Percentiles rank a stretch among this genome's conserved stretches.
These are phyloP conservation scores for Colletotrichum sojae DNA, from an alignment of 2,329 filamentous ascomycete species.

Conservation along the genomic window DNA sequence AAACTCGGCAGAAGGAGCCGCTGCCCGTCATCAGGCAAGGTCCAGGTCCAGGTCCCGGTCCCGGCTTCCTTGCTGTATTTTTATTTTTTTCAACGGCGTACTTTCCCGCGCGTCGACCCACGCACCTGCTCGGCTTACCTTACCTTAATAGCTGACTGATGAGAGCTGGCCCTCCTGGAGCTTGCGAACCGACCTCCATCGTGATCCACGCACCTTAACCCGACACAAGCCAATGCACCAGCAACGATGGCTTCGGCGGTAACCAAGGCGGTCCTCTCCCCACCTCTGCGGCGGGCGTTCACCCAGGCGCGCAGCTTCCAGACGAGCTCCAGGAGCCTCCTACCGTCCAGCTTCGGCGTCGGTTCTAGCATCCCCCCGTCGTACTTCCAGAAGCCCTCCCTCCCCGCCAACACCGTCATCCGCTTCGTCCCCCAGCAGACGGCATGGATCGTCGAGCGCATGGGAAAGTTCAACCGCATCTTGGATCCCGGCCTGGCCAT, in stretches of 20 bases:
- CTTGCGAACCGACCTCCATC: slow-evolving; percentile 1
- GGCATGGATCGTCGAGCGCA: slow-evolving; percentile 99
- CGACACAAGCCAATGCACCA: slow-evolving; percentile 39
- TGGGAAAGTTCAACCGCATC: slow-evolving; percentile 97
- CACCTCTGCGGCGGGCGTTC: slow-evolving; percentile 40
- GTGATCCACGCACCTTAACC: slow-evolving; percentile 1
- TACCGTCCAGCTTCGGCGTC: slow-evolving; percentile 46
- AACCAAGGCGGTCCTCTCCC: slow-evolving; percentile 41
- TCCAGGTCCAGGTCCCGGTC: no score
- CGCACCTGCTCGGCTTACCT: background rate
- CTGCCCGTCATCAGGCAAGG: slow-evolving; percentile 23
- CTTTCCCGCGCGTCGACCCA: slow-evolving; percentile 23
- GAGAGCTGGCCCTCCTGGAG: slow-evolving; percentile 22
- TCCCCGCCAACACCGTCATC: slow-evolving; percentile 94
- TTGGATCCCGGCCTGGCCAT: slow-evolving; percentile 92
- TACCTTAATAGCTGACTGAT: slow-evolving; percentile 15
- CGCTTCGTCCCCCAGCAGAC: slow-evolving; percentile 99
- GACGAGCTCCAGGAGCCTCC: slow-evolving; percentile 30
- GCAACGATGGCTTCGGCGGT: slow-evolving; percentile 41
- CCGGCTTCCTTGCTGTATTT: background rate
- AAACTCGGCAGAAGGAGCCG: slow-evolving; percentile 31
- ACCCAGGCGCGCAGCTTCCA: slow-evolving; percentile 39
- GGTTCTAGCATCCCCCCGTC: slow-evolving; percentile 69
- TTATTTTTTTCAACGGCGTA: background rate
- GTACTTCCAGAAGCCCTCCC: slow-evolving; percentile 82